Conservation (phyloP, 2,329 filamentous ascomycete genomes). For the Coniochaeta hoffmannii region DNA sequence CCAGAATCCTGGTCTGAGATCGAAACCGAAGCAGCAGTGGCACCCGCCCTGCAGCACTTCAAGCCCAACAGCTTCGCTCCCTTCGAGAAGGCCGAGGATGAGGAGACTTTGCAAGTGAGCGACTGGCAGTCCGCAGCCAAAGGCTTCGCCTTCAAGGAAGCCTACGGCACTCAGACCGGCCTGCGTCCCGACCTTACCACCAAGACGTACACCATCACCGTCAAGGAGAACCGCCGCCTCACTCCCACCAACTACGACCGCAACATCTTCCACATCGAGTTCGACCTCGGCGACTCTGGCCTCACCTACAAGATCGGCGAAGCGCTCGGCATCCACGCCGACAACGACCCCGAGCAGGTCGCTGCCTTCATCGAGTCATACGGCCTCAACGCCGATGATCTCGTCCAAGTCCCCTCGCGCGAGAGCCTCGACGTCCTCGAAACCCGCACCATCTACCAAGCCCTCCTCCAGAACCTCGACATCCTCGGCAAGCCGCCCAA, state of each 20-base stretch:
- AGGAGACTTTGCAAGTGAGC: slow-evolving; percentile 57
- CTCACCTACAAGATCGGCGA: slow-evolving; percentile 96
- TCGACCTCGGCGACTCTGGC: slow-evolving; percentile 85
- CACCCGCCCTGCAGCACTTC: slow-evolving; percentile 60
- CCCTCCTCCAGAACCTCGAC: slow-evolving; percentile 85
- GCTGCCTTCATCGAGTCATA: slow-evolving; percentile 85
- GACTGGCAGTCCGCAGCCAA: slow-evolving; percentile 83
- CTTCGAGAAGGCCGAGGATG: slow-evolving; percentile 69
- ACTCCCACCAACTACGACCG: slow-evolving; percentile 86
- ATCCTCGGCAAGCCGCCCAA: slow-evolving; percentile 96
- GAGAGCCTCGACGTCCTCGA: slow-evolving; percentile 70
- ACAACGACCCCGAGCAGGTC: slow-evolving; percentile 78
- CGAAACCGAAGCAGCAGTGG: slow-evolving; percentile 51
- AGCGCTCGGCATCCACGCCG: slow-evolving; percentile 90
- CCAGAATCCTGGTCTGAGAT: slow-evolving; percentile 74
- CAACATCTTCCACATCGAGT: slow-evolving; percentile 99
- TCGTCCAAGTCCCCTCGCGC: slow-evolving; percentile 87
- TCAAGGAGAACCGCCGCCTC: slow-evolving; percentile 92
- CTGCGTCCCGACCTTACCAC: slow-evolving; percentile 81
- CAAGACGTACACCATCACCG: slow-evolving; percentile 80
- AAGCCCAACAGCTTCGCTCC: slow-evolving; percentile 74
- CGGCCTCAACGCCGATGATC: slow-evolving; percentile 69
- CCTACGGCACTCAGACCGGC: slow-evolving; percentile 64
- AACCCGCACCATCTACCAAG: slow-evolving; percentile 88
- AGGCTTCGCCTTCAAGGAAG: slow-evolving; percentile 89